Base-by-base conservation (phyloP, 1,284 basidiomycete species). In the Psilocybe mexicana region DNA sequence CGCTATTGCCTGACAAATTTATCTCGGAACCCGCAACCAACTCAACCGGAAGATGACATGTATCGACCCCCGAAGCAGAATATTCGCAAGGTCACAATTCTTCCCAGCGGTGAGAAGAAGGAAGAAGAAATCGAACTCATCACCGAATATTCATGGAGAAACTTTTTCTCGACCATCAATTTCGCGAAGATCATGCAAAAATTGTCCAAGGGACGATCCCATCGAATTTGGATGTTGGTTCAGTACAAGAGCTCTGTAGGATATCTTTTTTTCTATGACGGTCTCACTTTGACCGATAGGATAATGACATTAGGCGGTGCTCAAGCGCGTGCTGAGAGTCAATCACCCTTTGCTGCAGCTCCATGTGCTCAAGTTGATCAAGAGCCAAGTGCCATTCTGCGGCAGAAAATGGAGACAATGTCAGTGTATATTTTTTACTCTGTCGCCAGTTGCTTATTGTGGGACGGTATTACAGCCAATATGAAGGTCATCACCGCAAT, bases 401-500 rank as follows among this genome's bases (percentile, higher is more conserved):
- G 97, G 97, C 11, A 84, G 96, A 47, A 98, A 98, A 77, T 99
- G 97, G 97, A 82, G 96, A 51, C 95, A 98, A 78, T 92, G 95
- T 95, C 73, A 69, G 85, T 55, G 52, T 50, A 18, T 44, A n/a
- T 44, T 35, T 28, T 58, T 53, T 18, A 52, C 59, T 30, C 55
- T 65, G 38, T 52, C 25, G 43, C 18, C 49, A 48, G 58, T 24
- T 47, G 6, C 38, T 33, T 12, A 30, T 43, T 24, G 38, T 35
- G 28, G 18, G n/a, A 3, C 18, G 6, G 6, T 3, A n/a, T 5
- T 30, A 10, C 26, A 96, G 94, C 92, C 25, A 99, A 99, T 72
- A 99, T 99, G 97, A 97, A 98, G 75, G 93, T 98, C 60, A 99
- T 99, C 69, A 99, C 97, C 3, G 90, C 94, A 30, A 98, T 99